A percentile compares a stretch with the other conserved stretches of the same genome.
Conservation (phyloP, 1,284 basidiomycete genomes). For the Cryptococcus amylolentus region DNA sequence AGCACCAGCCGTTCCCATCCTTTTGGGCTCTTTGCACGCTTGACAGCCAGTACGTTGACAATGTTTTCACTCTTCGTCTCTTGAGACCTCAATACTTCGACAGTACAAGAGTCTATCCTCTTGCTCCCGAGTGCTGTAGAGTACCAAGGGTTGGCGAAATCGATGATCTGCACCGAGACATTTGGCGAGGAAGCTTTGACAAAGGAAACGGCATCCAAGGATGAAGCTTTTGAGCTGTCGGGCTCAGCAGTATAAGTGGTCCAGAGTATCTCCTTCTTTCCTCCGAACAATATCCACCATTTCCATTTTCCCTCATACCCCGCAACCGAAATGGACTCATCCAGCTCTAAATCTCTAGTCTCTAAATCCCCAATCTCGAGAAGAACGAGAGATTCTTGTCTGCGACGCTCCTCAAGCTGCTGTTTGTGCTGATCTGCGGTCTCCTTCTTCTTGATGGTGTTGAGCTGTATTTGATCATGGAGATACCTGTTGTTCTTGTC, state of each 20-base stretch:
- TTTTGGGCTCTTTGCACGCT: conserved; percentile 40
- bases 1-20: conserved; percentile 45
- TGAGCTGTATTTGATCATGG: conserved; percentile 40
- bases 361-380: conserved; percentile 43
- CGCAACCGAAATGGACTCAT: conserved; percentile 29
- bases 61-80: conserved; percentile 35
- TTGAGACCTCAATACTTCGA: conserved; percentile 33
- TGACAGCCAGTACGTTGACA: conserved; percentile 35
- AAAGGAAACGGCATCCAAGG: conserved; percentile 48
- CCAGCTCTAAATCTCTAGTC: conserved; percentile 32
- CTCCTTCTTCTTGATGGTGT: conserved; percentile 37
- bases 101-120: conserved; percentile 37
- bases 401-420: conserved; percentile 25
- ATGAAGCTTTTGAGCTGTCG: not conserved
- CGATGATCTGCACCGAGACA: conserved; percentile 43
- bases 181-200: conserved; percentile 52
- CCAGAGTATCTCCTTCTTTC: conserved; percentile 41
- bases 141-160: conserved; percentile 46
- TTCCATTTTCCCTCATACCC: conserved; percentile 37
- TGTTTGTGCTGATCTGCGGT: conserved; percentile 24
- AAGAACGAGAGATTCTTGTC: conserved; percentile 27
- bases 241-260: conserved; percentile 47
- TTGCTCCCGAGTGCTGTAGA: conserved; percentile 35
- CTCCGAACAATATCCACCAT: conserved; percentile 43
- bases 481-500: conserved; percentile 36